Evolutionary conservation across 202 grass and related monocot species (phyloP).

Genomic region (Setaria viridis): DNA sequence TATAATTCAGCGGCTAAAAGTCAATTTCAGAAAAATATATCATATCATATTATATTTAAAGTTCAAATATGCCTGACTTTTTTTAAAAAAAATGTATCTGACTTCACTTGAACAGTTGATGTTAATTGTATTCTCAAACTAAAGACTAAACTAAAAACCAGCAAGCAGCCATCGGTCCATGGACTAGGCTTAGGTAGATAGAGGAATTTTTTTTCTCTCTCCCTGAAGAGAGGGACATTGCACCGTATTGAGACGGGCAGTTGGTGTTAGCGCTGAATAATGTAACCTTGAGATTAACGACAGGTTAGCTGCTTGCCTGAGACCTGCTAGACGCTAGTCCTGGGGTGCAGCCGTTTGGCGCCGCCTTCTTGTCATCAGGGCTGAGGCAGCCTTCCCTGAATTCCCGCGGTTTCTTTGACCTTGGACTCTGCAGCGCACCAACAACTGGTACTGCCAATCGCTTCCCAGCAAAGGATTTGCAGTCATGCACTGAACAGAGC

Average conservation of each 20-base stretch:
- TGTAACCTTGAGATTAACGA: conserved; percentile 45
- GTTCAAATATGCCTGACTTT: too few relatives aligned
- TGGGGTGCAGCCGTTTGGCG: conserved; percentile 4
- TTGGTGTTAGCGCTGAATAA: not conserved
- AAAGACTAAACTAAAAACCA: not conserved
- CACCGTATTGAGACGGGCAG: not conserved
- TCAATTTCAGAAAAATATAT: too few relatives aligned
- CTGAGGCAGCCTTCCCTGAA: not conserved
- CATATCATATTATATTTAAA: too few relatives aligned
- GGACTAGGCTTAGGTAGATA: not conserved
- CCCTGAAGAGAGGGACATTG: not conserved
- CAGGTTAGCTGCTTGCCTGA: not conserved
- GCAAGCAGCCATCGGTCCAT: not conserved
- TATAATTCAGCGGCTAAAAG: too few relatives aligned
- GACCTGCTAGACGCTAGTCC: not conserved
- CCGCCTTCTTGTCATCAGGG: not conserved
- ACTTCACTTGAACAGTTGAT: too few relatives aligned
- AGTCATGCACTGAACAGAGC: too few relatives aligned
- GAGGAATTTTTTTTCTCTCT: too few relatives aligned
- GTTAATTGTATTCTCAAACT: too few relatives aligned
- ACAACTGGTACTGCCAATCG: not conserved
- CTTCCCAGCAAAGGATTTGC: not conserved
- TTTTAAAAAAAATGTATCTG: too few relatives aligned
- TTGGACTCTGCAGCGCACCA: not conserved
- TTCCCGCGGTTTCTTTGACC: not conserved